phyloP scores from a whole-genome alignment of 495 filamentous ascomycete genomes.

The Aspergillus affinis region DNA sequence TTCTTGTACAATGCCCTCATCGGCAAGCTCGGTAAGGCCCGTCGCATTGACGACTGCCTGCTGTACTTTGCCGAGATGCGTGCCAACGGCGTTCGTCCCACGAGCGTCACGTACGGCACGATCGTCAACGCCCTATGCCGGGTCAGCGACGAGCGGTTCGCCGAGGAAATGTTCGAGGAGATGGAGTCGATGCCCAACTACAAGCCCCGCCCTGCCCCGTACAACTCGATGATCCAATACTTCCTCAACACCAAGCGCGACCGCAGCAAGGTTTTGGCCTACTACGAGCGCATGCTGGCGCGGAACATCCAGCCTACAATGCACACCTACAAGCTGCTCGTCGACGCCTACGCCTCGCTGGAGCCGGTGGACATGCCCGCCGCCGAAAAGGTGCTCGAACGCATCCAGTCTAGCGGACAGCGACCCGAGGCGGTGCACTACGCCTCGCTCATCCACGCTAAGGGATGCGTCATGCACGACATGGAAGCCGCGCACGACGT shows the following conservation, averaged over 20 bases:
- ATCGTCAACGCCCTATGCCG: slow-evolving; percentile 97
- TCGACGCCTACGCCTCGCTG: slow-evolving; percentile 92
- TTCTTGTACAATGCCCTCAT: slow-evolving; percentile 99
- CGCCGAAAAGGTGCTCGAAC: slow-evolving; percentile 79
- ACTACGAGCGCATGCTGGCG: slow-evolving; percentile 90
- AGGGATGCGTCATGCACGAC: slow-evolving; percentile 92
- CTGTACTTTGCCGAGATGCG: slow-evolving; percentile 99
- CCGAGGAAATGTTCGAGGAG: slow-evolving; percentile 96
- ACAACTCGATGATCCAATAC: slow-evolving; percentile 99
- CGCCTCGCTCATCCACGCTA: slow-evolving; percentile 91
- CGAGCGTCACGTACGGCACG: slow-evolving; percentile 96
- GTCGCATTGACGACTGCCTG: slow-evolving; percentile 95
- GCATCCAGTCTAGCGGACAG: slow-evolving; percentile 71
- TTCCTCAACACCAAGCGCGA: slow-evolving; percentile 97
- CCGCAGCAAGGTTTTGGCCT: slow-evolving; percentile 87
- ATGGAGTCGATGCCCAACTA: slow-evolving; percentile 99
- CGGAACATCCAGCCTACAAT: slow-evolving; percentile 87
- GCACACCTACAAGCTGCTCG: slow-evolving; percentile 97
- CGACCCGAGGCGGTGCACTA: slow-evolving; percentile 91
- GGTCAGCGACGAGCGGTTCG: slow-evolving; percentile 95
- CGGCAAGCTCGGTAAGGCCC: slow-evolving; percentile 95
- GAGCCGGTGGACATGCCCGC: slow-evolving; percentile 89
- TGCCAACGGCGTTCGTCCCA: slow-evolving; percentile 85
- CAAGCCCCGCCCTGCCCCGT: slow-evolving; percentile 93
- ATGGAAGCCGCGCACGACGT: slow-evolving; percentile 75